These are phyloP conservation scores for Athelia sp. DNA, from an alignment of 1,284 basidiomycete species.

Conservation along the genomic window DNA sequence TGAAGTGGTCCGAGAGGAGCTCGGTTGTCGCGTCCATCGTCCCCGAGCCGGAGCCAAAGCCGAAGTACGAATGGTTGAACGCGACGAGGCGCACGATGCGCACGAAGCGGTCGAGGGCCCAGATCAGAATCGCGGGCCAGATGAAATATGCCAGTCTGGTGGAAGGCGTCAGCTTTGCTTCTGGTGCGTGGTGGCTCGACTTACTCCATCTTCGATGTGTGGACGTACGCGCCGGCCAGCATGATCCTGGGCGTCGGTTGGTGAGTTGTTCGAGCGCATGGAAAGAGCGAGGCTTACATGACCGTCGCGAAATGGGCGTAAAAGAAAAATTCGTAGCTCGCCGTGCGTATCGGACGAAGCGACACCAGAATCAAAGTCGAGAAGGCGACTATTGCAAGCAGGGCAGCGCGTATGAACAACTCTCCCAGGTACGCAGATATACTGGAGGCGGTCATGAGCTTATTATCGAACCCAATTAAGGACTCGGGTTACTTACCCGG, in stretches of 20 bases:
- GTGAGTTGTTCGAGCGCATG: background rate
- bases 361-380: conserved; percentile 35
- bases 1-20: conserved; percentile 41
- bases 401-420: too few relatives aligned
- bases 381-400: conserved; percentile 28
- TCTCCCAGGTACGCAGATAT: too few relatives aligned
- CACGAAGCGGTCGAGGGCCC: conserved; percentile 59
- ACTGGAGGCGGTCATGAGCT: too few relatives aligned
- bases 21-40: conserved; percentile 19
- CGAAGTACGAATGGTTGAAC: conserved; percentile 38
- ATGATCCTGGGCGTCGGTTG: conserved; percentile 27
- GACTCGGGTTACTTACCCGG: too few relatives aligned
- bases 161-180: conserved; percentile 3
- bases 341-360: conserved; percentile 35
- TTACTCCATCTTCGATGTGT: conserved; percentile 27
- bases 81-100: conserved; percentile 46
- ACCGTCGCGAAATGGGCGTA: conserved; percentile 33
- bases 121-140: conserved; percentile 58
- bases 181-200: too few relatives aligned
- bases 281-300: conserved; percentile 27
- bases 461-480: too few relatives aligned
- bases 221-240: conserved; percentile 35
- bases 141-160: conserved; percentile 25
- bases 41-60: conserved; percentile 11
- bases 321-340: conserved; percentile 45